Evolutionary conservation across 768 basidiomycete species (phyloP).

Genomic region (Lactarius quietus): DNA sequence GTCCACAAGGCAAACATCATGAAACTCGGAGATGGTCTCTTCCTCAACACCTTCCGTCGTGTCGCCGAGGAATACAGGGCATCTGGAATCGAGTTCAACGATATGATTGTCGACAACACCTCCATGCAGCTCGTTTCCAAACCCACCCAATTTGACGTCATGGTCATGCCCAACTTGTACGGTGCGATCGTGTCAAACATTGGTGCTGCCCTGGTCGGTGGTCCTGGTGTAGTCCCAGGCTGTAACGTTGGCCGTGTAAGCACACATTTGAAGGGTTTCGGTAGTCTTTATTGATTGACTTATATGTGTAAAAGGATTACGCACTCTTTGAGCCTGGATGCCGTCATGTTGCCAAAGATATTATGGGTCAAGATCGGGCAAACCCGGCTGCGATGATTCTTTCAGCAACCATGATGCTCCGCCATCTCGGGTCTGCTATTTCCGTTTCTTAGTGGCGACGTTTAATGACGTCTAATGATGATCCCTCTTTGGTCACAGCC

Average conservation of each 20-base stretch:
- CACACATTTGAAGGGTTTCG: slow-evolving; percentile 23
- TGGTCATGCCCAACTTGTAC: slow-evolving; percentile 99
- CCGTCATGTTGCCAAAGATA: slow-evolving; percentile 90
- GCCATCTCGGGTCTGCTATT: slow-evolving; percentile 80
- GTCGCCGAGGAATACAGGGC: slow-evolving; percentile 96
- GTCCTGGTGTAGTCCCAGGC: slow-evolving; percentile 96
- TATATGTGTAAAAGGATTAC: slow-evolving; percentile 62
- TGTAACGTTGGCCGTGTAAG: slow-evolving; percentile 92
- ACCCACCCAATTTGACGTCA: slow-evolving; percentile 96
- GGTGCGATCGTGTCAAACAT: slow-evolving; percentile 98
- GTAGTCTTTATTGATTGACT: neutral
- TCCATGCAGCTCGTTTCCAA: slow-evolving; percentile 99
- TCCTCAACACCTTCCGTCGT: slow-evolving; percentile 96
- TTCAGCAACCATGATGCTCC: slow-evolving; percentile 95
- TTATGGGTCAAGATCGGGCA: slow-evolving; percentile 94
- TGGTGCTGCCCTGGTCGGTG: slow-evolving; percentile 96
- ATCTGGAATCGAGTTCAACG: slow-evolving; percentile 86
- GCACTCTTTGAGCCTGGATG: slow-evolving; percentile 99
- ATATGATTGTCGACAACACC: slow-evolving; percentile 99
- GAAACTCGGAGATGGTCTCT: slow-evolving; percentile 99
- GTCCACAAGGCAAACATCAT: slow-evolving; percentile 99
- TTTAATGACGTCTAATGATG: slow-evolving; percentile 14
- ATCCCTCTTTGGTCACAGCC: slow-evolving; percentile 42
- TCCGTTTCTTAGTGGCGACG: slow-evolving; percentile 13
- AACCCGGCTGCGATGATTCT: slow-evolving; percentile 98